Evolutionary conservation across 2,329 filamentous ascomycete genomes (phyloP).

Genomic region (Aspergillus latus): DNA sequence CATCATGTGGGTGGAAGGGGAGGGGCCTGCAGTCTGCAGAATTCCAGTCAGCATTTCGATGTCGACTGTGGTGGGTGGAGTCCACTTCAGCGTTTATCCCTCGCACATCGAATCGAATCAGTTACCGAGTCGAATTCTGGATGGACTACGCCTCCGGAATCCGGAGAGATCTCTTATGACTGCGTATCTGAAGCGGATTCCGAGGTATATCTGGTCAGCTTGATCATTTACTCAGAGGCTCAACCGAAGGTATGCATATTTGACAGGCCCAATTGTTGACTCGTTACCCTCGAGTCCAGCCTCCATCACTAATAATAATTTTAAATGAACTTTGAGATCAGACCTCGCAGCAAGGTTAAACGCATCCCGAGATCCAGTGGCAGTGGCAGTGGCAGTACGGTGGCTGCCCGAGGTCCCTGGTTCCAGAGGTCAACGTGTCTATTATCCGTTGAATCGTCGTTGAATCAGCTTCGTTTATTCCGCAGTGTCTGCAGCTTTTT

Average conservation of each 20-base stretch:
- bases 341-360: slow-evolving; percentile 21
- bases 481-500: background rate
- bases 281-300: slow-evolving; percentile 5
- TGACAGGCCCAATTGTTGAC: background rate
- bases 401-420: slow-evolving; percentile 16
- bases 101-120: background rate
- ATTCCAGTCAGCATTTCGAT: slow-evolving; percentile 7
- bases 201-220: background rate
- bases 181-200: background rate
- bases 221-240: no score
- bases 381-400: slow-evolving; percentile 24
- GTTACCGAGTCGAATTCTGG: slow-evolving; percentile 3
- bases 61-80: background rate
- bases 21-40: slow-evolving; percentile 18
- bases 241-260: background rate
- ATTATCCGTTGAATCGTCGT: background rate
- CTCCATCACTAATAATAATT: no score
- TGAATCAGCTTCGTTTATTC: background rate
- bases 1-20: slow-evolving; percentile 1
- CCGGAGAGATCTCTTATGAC: slow-evolving; percentile 1
- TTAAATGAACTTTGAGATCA: slow-evolving; percentile 8
- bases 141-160: background rate
- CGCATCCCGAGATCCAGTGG: slow-evolving; percentile 30
- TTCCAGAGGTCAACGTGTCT: slow-evolving; percentile 14
- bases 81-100: background rate